Conservation (phyloP, 2,329 filamentous ascomycete genomes). For the Alternaria ventricosa region DNA sequence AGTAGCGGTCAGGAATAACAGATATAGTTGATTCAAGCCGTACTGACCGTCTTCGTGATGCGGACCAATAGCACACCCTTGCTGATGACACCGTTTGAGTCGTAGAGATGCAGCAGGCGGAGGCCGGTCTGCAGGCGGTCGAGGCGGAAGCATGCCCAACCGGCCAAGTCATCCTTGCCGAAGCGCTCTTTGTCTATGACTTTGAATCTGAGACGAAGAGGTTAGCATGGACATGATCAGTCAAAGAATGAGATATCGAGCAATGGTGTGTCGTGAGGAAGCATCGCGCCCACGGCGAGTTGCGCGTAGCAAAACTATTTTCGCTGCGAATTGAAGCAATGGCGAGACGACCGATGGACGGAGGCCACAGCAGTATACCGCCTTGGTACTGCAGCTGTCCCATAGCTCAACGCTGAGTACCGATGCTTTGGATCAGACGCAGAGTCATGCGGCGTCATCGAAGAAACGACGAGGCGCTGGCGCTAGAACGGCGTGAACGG, state of each 20-base stretch:
- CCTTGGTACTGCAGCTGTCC: not conserved
- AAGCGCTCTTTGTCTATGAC: constrained; percentile 86
- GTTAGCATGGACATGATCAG: constrained; percentile 3
- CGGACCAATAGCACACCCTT: constrained; percentile 76
- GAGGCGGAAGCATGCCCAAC: constrained; percentile 87
- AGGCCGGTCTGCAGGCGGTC: constrained; percentile 80
- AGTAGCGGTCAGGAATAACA: constrained; percentile 4
- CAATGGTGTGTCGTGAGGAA: not conserved
- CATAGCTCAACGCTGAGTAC: not conserved
- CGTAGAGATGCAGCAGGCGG: constrained; percentile 76
- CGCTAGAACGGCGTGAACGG: not conserved
- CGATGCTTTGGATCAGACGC: not conserved
- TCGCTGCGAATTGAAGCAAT: not conserved
- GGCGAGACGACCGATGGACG: not conserved
- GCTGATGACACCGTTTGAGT: constrained; percentile 69
- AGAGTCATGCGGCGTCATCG: not conserved
- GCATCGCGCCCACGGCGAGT: not conserved
- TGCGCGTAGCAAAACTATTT: not conserved
- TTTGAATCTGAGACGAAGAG: constrained; percentile 66
- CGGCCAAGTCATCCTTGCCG: constrained; percentile 72
- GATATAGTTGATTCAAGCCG: constrained; percentile 17
- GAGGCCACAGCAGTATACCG: not conserved
- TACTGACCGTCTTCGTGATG: constrained; percentile 65
- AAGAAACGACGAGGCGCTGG: constrained; percentile 20
- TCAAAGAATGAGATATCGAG: not conserved